These are phyloP conservation scores for Colletotrichum sp. DNA, from an alignment of 2,329 filamentous ascomycete genomes.

Conservation along the genomic window DNA sequence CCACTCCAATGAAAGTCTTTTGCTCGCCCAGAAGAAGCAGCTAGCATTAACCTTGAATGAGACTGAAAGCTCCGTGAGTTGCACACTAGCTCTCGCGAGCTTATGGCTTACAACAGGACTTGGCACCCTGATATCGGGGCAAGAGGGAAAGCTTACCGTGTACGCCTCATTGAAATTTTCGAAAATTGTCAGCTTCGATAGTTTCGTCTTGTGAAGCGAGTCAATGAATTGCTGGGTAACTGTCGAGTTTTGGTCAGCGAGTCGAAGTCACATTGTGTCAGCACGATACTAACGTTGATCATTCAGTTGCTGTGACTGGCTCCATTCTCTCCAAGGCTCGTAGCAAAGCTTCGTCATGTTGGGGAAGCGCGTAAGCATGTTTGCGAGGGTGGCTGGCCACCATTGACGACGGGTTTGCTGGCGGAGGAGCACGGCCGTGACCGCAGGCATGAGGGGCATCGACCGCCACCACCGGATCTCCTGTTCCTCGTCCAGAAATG, in stretches of 20 bases:
- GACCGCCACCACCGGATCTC: constrained; percentile 36
- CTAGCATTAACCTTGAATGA: constrained; percentile 36
- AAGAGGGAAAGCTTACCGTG: constrained; percentile 18
- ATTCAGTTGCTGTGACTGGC: constrained; percentile 20
- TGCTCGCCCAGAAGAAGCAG: constrained; percentile 31
- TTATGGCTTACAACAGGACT: constrained; percentile 27
- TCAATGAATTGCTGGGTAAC: constrained; percentile 28
- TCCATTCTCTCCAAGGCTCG: constrained; percentile 42
- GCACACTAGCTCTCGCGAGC: constrained; percentile 32
- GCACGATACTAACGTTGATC: constrained; percentile 32
- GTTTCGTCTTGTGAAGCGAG: constrained; percentile 26
- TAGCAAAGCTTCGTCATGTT: constrained; percentile 40
- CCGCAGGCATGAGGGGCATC: constrained; percentile 36
- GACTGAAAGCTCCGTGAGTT: constrained; percentile 31
- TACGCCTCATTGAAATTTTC: constrained; percentile 39
- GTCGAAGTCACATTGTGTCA: constrained; percentile 10
- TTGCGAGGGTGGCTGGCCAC: constrained; percentile 31
- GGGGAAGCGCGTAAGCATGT: constrained; percentile 38
- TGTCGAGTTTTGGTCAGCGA: constrained; percentile 25
- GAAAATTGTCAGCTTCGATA: constrained; percentile 36
- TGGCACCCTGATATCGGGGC: constrained; percentile 25
- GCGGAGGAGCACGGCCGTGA: constrained; percentile 38
- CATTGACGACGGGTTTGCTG: constrained; percentile 41
- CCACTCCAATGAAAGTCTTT: constrained; percentile 30
- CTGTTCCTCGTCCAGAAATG: constrained; percentile 28